Evolutionary conservation across 371 early-diverging fungal species (phyloP).

Genomic region (Rhizopus arrhizus): DNA sequence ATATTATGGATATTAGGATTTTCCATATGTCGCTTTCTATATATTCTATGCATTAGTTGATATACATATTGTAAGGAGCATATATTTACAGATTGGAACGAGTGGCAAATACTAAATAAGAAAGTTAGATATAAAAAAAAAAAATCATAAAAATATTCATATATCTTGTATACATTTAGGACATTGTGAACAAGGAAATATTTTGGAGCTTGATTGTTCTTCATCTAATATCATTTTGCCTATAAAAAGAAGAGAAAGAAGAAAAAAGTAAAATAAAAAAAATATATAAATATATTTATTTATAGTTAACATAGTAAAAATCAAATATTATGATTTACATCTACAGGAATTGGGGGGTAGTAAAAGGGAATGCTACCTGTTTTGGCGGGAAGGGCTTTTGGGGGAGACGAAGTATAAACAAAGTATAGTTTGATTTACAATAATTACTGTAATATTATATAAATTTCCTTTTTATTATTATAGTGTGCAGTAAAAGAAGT

Average conservation of each 20-base stretch:
- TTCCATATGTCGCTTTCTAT: slow-evolving; percentile 44
- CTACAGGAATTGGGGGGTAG: slow-evolving; percentile 2
- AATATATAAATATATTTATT: slow-evolving; percentile 18
- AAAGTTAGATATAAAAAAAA: slow-evolving; percentile 10
- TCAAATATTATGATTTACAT: slow-evolving; percentile 6
- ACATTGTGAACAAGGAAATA: slow-evolving; percentile 52
- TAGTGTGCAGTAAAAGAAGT: neutral
- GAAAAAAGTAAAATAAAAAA: slow-evolving; percentile 18
- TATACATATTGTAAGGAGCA: neutral
- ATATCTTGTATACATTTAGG: slow-evolving; percentile 41
- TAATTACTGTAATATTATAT: too few species aligned
- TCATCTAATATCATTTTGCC: slow-evolving; percentile 30
- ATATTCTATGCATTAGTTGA: neutral
- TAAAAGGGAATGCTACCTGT: neutral
- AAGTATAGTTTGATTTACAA: slow-evolving; percentile 4
- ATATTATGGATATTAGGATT: slow-evolving; percentile 49
- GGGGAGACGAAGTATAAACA: neutral
- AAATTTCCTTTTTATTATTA: too few species aligned
- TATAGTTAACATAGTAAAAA: neutral
- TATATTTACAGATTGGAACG: slow-evolving; percentile 51
- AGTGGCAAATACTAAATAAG: slow-evolving; percentile 47
- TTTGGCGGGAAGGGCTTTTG: neutral
- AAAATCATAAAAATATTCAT: slow-evolving; percentile 7
- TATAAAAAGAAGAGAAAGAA: slow-evolving; percentile 11
- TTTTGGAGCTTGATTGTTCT: slow-evolving; percentile 28